Percentiles rank a stretch among this genome's conserved stretches.
Conservation (phyloP, 306 rosid genomes). For the Cyamopsis tetragonoloba region DNA sequence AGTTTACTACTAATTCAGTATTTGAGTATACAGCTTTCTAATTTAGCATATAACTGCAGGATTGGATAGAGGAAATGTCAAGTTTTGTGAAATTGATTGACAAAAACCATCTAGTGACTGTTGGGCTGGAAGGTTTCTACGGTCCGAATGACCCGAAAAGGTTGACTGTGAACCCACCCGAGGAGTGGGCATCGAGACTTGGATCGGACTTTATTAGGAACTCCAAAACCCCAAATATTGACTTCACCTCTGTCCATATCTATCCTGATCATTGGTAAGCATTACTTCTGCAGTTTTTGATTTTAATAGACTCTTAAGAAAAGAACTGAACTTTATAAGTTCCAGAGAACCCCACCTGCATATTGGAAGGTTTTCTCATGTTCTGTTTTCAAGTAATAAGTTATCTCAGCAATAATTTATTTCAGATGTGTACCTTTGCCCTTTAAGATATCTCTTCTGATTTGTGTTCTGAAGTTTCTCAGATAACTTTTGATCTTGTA, state of each 20-base stretch:
- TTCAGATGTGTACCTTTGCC: not conserved
- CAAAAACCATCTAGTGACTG: conserved; percentile 85
- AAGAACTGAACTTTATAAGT: not conserved
- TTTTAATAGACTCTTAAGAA: not conserved
- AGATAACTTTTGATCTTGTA: not conserved
- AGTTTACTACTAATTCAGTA: not conserved
- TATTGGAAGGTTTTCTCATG: not conserved
- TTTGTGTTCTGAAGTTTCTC: conserved; percentile 4
- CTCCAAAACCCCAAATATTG: conserved; percentile 56
- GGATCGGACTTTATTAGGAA: conserved; percentile 95
- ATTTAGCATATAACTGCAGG: conserved; percentile 54
- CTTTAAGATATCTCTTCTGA: not conserved
- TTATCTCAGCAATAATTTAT: not conserved
- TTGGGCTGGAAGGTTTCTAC: conserved; percentile 95
- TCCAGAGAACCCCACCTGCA: not conserved
- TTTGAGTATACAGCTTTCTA: conserved; percentile 22
- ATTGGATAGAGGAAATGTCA: conserved; percentile 98
- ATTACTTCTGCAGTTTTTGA: conserved; percentile 12
- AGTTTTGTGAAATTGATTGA: conserved; percentile 77
- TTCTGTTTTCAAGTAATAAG: not conserved
- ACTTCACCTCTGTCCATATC: conserved; percentile 93
- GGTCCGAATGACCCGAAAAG: conserved; percentile 82
- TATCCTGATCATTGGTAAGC: conserved; percentile 98
- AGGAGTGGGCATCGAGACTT: conserved; percentile 88
- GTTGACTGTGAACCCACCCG: conserved; percentile 73